Conservation (phyloP, 768 basidiomycete species). For the Suillus alpinus region DNA sequence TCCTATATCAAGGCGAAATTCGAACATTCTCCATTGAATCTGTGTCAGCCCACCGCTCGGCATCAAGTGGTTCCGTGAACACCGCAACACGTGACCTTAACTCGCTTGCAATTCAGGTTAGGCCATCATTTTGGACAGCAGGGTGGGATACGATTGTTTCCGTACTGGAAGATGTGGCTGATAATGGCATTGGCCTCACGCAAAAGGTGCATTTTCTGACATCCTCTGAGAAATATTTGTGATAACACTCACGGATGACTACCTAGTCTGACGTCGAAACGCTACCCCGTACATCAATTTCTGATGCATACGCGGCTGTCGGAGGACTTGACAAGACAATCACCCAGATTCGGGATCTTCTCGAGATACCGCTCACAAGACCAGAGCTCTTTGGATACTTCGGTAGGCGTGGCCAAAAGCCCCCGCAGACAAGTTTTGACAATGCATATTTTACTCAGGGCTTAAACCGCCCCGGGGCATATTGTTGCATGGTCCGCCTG, state of each 20-base stretch:
- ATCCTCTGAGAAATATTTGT: conserved; percentile 7
- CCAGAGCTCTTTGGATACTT: conserved; percentile 80
- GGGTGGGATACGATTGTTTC: conserved; percentile 67
- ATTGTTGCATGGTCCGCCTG: conserved; percentile 91
- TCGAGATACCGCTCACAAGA: conserved; percentile 82
- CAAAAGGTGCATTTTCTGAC: conserved; percentile 32
- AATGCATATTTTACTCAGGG: conserved; percentile 37
- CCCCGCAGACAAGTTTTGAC: conserved; percentile 14
- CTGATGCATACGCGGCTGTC: conserved; percentile 73
- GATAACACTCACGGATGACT: conserved; percentile 16
- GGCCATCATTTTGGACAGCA: conserved; percentile 52
- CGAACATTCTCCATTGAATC: conserved; percentile 58
- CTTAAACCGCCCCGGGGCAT: conserved; percentile 97
- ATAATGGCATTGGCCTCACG: conserved; percentile 23
- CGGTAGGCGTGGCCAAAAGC: conserved; percentile 37
- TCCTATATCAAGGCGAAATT: conserved; percentile 57
- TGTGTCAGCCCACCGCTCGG: conserved; percentile 34
- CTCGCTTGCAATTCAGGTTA: conserved; percentile 41
- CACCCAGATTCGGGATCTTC: conserved; percentile 75
- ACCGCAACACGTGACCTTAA: conserved; percentile 41
- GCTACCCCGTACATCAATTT: conserved; percentile 38
- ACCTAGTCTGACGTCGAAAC: conserved; percentile 46
- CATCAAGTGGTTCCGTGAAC: conserved; percentile 17
- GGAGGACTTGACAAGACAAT: conserved; percentile 91
- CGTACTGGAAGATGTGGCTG: conserved; percentile 32